Percentiles rank a stretch among this genome's conserved stretches.
Evolutionary conservation across 441 rosid genomes (phyloP).

Genomic region (Viola pubescens): DNA sequence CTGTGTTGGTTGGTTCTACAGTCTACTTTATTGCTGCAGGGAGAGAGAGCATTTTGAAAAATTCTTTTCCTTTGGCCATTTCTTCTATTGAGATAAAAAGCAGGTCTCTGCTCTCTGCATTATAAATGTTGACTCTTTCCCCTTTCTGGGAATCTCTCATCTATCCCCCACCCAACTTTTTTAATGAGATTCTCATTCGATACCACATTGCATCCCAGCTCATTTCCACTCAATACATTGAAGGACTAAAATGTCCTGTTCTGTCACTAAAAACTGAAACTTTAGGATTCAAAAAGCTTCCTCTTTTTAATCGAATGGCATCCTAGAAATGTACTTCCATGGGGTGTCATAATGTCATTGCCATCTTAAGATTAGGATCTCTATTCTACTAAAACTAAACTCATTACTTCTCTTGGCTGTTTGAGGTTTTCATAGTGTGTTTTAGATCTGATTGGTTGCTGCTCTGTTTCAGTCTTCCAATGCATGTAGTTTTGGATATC

Average conservation of each 20-base stretch:
- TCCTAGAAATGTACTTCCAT: conserved; percentile 13
- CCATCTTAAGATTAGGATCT: background rate
- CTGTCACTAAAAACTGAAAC: background rate
- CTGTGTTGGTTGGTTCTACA: background rate
- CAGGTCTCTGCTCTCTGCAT: background rate
- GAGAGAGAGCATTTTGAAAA: conserved; percentile 7
- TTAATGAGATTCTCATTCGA: conserved; percentile 25
- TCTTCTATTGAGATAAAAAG: conserved; percentile 9
- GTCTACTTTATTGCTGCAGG: conserved; percentile 8
- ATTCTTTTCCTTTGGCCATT: conserved; percentile 3
- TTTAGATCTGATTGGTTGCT: conserved; percentile 7
- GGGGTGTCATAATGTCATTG: conserved; percentile 21
- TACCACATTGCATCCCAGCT: conserved; percentile 43
- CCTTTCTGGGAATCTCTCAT: conserved; percentile 11
- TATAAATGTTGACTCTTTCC: conserved; percentile 3
- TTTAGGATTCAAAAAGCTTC: conserved; percentile 1
- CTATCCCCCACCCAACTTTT: conserved; percentile 15
- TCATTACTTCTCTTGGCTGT: conserved; percentile 1
- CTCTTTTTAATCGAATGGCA: conserved; percentile 5
- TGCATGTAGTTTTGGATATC: background rate
- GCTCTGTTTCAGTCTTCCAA: background rate
- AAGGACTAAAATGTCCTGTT: conserved; percentile 31
- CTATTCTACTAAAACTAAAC: conserved; percentile 1
- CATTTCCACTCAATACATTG: conserved; percentile 18
- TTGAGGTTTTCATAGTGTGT: background rate